Conservation (phyloP, 768 basidiomycete species). For the Mycena sanguinolenta region DNA sequence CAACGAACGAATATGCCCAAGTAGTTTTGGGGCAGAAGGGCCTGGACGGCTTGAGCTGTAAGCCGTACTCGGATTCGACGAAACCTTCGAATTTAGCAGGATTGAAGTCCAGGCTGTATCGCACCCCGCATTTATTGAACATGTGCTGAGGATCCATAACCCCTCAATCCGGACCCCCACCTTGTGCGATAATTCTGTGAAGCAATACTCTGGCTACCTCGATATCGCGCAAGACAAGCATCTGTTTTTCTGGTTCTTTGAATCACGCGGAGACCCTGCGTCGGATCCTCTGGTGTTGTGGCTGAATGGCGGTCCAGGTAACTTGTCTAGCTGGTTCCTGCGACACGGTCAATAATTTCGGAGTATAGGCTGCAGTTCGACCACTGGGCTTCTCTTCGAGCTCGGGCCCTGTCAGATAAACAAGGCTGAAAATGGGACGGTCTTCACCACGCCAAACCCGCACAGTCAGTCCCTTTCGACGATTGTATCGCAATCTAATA, state of each 20-base stretch:
- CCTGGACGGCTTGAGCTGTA: background rate
- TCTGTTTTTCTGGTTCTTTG: conserved; percentile 96
- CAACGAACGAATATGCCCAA: conserved; percentile 7
- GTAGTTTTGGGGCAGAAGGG: conserved; percentile 7
- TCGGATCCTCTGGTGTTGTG: conserved; percentile 89
- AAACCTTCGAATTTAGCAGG: background rate
- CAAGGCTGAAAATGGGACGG: conserved; percentile 64
- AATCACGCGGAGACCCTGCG: conserved; percentile 80
- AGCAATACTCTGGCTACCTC: conserved; percentile 87
- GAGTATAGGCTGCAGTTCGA: conserved; percentile 65
- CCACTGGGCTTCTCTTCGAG: conserved; percentile 92
- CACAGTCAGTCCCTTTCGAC: conserved; percentile 52
- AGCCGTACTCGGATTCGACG: background rate
- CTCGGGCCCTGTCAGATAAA: conserved; percentile 88
- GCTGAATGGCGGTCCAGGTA: conserved; percentile 82
- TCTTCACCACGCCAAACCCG: conserved; percentile 71
- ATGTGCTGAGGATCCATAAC: conserved; percentile 74
- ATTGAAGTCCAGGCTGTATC: conserved; percentile 72
- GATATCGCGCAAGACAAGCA: conserved; percentile 85
- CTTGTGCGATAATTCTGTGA: conserved; percentile 82
- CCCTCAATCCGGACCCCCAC: too few species aligned
- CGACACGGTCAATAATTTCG: too few species aligned
- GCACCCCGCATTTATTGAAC: conserved; percentile 60
- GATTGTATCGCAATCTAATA: background rate
- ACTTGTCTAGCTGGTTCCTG: too few species aligned